Evolutionary conservation across 2,329 filamentous ascomycete species (phyloP).

Genomic region (Mariannaea elegans): DNA sequence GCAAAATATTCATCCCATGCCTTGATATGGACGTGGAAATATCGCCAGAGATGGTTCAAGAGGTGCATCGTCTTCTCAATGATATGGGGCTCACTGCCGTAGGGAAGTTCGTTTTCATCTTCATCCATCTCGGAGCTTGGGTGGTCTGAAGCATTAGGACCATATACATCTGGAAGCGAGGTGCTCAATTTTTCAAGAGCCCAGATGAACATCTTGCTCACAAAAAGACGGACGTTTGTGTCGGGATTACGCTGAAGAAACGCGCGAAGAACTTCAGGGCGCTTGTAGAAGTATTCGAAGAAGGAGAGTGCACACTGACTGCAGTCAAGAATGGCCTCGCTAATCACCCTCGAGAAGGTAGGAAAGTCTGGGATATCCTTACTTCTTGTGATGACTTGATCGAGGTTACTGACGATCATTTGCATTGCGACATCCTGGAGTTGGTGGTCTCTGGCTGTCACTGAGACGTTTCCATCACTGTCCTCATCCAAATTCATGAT

Average conservation of each 20-base stretch:
- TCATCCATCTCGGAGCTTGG: conserved; percentile 42
- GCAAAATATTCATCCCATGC: conserved; percentile 83
- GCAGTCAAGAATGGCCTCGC: conserved; percentile 59
- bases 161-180: conserved; percentile 58
- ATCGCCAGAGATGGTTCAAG: conserved; percentile 67
- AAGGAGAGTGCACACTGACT: conserved; percentile 64
- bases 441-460: conserved; percentile 27
- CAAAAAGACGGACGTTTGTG: conserved; percentile 60
- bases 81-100: conserved; percentile 32
- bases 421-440: conserved; percentile 61
- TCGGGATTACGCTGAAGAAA: conserved; percentile 71
- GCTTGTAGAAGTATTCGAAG: conserved; percentile 67
- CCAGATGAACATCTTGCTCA: conserved; percentile 59
- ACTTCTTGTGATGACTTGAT: conserved; percentile 77
- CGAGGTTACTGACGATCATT: conserved; percentile 71
- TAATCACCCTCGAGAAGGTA: conserved; percentile 59
- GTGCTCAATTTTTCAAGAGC: conserved; percentile 63
- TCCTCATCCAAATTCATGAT: conserved; percentile 9
- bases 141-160: conserved; percentile 27
- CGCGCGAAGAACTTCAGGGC: conserved; percentile 67
- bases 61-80: conserved; percentile 54
- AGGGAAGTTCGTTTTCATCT: conserved; percentile 31
- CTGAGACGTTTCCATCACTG: conserved; percentile 15
- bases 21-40: conserved; percentile 68
- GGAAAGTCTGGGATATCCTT: conserved; percentile 74